Conservation (phyloP, 768 basidiomycete genomes). For the Psilocybe azurescens region DNA sequence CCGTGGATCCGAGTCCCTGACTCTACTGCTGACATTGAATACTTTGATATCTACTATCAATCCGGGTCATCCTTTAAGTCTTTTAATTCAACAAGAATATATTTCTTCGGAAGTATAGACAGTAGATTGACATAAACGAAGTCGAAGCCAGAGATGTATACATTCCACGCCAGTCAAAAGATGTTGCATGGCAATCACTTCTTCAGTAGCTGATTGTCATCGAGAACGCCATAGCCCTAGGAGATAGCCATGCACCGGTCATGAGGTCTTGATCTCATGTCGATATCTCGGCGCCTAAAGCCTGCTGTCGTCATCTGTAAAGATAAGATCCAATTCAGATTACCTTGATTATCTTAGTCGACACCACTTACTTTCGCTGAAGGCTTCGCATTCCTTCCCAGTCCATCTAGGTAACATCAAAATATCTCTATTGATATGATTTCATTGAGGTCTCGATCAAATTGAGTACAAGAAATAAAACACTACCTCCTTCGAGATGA, state of each 20-base stretch:
- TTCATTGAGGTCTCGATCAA: background rate
- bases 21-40: too few relatives aligned
- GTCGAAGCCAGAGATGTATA: too few relatives aligned
- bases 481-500: constrained; percentile 2
- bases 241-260: background rate
- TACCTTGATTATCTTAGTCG: background rate
- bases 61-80: too few relatives aligned
- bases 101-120: too few relatives aligned
- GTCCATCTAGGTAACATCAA: background rate
- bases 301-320: background rate
- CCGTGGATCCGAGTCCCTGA: too few relatives aligned
- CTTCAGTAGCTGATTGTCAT: too few relatives aligned
- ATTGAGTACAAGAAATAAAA: background rate
- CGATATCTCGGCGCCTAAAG: background rate
- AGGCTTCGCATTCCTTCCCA: background rate
- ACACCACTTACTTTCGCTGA: background rate
- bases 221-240: too few relatives aligned
- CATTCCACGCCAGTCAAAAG: too few relatives aligned
- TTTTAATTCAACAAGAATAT: too few relatives aligned
- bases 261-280: background rate
- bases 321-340: background rate
- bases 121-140: too few relatives aligned
- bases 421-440: background rate
- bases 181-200: too few relatives aligned
- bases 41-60: too few relatives aligned